Conservation (phyloP, 1,139 yeast species). For the Geotrichum histeridarum region DNA sequence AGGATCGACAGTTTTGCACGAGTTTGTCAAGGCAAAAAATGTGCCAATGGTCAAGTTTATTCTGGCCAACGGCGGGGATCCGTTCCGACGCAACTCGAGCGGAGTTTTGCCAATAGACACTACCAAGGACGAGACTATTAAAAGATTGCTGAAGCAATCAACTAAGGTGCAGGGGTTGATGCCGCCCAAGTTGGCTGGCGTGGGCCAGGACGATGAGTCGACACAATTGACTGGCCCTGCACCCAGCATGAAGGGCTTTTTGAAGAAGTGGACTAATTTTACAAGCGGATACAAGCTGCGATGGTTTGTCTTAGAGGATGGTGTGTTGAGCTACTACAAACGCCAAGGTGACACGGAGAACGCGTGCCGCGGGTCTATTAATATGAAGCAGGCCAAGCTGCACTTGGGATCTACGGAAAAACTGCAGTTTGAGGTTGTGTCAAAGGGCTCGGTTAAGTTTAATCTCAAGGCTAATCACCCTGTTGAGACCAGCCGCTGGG, state of each 20-base stretch:
- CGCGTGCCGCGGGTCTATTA: conserved; percentile 87
- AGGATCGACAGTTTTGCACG: conserved; percentile 89
- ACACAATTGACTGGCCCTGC: conserved; percentile 38
- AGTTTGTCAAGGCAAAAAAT: conserved; percentile 75
- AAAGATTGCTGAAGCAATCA: conserved; percentile 64
- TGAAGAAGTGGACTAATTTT: conserved; percentile 95
- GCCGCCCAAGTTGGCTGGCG: conserved; percentile 11
- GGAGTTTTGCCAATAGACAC: conserved; percentile 83
- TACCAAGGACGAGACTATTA: conserved; percentile 57
- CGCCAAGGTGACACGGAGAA: conserved; percentile 81
- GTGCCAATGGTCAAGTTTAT: conserved; percentile 85
- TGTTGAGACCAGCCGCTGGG: conserved; percentile 93
- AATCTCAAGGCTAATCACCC: conserved; percentile 92
- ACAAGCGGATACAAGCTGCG: conserved; percentile 92
- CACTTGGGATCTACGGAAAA: conserved; percentile 90
- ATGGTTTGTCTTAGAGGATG: conserved; percentile 85
- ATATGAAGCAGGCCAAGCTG: conserved; percentile 73
- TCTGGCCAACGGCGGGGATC: conserved; percentile 90
- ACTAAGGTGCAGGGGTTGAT: conserved; percentile 61
- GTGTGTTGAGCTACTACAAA: conserved; percentile 81
- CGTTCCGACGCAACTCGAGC: conserved; percentile 75
- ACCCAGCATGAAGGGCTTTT: conserved; percentile 83
- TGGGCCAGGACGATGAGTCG: conserved; percentile 12
- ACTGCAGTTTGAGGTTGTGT: conserved; percentile 78
- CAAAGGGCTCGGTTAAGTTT: conserved; percentile 63